Evolutionary conservation across 768 basidiomycete species (phyloP), one percentile per base, ranked within the genome.

Genomic region (Tricholoma bakamatsutake): DNA sequence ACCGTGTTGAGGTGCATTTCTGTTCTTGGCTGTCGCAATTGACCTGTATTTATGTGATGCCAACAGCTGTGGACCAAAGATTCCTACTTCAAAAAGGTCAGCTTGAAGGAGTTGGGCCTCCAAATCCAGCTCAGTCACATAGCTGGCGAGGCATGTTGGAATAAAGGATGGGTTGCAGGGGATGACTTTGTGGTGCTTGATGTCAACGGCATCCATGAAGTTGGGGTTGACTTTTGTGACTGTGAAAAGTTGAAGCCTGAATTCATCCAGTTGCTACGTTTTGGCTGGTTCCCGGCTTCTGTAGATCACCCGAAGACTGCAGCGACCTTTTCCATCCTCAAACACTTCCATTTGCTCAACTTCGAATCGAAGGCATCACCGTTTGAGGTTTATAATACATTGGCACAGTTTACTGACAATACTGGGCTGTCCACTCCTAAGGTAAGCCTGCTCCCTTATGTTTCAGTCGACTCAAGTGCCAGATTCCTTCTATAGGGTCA

Each of bases 181-280:
- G 54, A 43, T 12, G 27, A 24, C 18, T 61, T 70, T 48, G 58
- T 59, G 4, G 56, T 68, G 24, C n/a, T 70, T 11, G 56, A 68
- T 31, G 56, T 53, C 27, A 65, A 63, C 21, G 66, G 68, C 21
- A 58, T 70, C n/a, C 67, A 69, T 48, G 30, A 56, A 12, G 56
- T 64, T 10, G 27, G 51, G 12, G 33, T 69, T 15, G 49, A 60
- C 18, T 70, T 66, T 40, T 70, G 68, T 52, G 54, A 62, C 24
- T 70, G 69, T 49, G 30, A 45, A 13, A 49, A 37, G 2, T 56
- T 55, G 3, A 28, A 56, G 17, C 57, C 56, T 7, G 37, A 57
- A n/a, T 56, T 59, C 24, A 33, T 57, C 15, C 66, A 66, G 50
- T 49, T 66, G 6, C 62, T 66, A 30, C 54, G 56, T 48, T 39